phyloP scores from a whole-genome alignment of 1,139 yeast species.

The Groenewaldozyma auringiensis region DNA sequence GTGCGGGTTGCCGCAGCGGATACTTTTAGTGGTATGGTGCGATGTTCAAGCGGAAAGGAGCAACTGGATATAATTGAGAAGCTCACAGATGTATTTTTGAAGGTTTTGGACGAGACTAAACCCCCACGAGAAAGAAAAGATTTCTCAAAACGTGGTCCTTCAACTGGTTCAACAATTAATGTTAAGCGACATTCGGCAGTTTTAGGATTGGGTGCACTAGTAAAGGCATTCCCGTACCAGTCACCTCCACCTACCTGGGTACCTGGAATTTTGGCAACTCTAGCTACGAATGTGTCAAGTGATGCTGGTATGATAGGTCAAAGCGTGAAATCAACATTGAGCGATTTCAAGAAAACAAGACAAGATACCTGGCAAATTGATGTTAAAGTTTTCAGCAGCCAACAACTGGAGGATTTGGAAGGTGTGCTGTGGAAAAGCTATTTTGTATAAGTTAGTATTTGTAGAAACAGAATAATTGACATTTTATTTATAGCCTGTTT shows the following conservation, averaged over 20 bases:
- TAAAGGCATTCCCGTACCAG: slow-evolving; percentile 82
- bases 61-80: slow-evolving; percentile 34
- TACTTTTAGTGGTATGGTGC: slow-evolving; percentile 74
- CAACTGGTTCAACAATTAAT: slow-evolving; percentile 24
- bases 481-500: neutral
- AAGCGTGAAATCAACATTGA: slow-evolving; percentile 73
- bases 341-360: slow-evolving; percentile 83
- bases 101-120: slow-evolving; percentile 28
- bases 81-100: slow-evolving; percentile 34
- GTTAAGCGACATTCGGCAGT: slow-evolving; percentile 75
- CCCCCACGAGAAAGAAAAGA: slow-evolving; percentile 15
- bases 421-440: slow-evolving; percentile 94
- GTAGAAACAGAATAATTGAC: neutral
- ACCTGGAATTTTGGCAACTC: slow-evolving; percentile 59
- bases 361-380: slow-evolving; percentile 98
- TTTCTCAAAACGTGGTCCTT: slow-evolving; percentile 7
- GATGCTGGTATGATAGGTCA: slow-evolving; percentile 74
- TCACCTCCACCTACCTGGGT: slow-evolving; percentile 94
- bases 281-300: slow-evolving; percentile 62
- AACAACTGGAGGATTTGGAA: slow-evolving; percentile 83
- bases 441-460: slow-evolving; percentile 50
- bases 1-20: slow-evolving; percentile 71
- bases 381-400: slow-evolving; percentile 62
- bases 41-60: slow-evolving; percentile 60
- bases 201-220: slow-evolving; percentile 79